Percentiles rank a stretch among this genome's conserved stretches.
phyloP scores from a whole-genome alignment of 2,329 filamentous ascomycete species.

The Sphaerulina musiva region DNA sequence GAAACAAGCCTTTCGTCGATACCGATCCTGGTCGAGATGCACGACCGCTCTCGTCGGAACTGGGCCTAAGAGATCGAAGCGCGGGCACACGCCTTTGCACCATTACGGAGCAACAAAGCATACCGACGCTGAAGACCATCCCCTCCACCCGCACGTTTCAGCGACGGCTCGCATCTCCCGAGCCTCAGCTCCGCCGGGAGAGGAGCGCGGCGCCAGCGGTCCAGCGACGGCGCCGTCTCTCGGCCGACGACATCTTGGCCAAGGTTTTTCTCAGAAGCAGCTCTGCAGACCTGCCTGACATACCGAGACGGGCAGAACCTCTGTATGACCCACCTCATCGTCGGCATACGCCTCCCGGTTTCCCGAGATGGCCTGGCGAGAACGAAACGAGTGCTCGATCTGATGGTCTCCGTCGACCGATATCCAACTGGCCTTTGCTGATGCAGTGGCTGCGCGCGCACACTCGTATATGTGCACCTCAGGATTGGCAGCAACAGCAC shows the following conservation, averaged over 20 bases:
- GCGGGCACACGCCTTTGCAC: constrained; percentile 39
- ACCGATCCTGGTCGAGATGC: constrained; percentile 8
- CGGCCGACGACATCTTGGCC: constrained; percentile 17
- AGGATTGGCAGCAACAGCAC: background rate
- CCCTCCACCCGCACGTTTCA: constrained; percentile 26
- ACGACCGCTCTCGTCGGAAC: background rate
- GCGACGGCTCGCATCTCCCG: constrained; percentile 3
- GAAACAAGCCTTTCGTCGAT: constrained; percentile 25
- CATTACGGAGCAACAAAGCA: constrained; percentile 40
- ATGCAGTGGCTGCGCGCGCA: background rate
- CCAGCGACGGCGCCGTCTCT: constrained; percentile 18
- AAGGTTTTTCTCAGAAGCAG: background rate
- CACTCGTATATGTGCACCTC: background rate
- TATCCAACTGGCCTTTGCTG: background rate
- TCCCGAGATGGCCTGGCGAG: constrained; percentile 28
- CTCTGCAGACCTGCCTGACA: constrained; percentile 3
- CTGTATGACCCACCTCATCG: constrained; percentile 24
- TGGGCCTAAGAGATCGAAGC: constrained; percentile 19
- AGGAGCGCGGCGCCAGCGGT: too few relatives aligned
- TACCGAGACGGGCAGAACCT: constrained; percentile 15
- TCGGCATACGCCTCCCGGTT: constrained; percentile 25
- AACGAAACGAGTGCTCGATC: background rate
- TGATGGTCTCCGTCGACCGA: background rate
- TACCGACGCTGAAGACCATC: constrained; percentile 36
- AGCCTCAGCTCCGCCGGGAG: background rate